phyloP scores from a whole-genome alignment of 2,329 filamentous ascomycete genomes.

The Gnomoniopsis sp. region DNA sequence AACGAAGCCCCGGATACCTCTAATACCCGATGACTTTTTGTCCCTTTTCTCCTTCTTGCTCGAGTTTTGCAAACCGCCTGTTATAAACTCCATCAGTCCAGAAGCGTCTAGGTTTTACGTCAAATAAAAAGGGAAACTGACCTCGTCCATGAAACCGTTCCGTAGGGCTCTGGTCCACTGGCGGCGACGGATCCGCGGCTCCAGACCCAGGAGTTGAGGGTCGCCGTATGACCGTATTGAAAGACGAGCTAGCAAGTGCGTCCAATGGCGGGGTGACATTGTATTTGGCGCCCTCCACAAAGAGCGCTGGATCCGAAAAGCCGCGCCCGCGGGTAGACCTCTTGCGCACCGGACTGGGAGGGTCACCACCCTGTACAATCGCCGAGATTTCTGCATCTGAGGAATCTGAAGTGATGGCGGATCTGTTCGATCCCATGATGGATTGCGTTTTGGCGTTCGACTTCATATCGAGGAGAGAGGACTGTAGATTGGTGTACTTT shows the following conservation, averaged over 20 bases:
- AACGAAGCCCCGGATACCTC: slow-evolving; percentile 36
- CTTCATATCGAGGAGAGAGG: slow-evolving; percentile 45
- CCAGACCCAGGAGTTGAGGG: slow-evolving; percentile 36
- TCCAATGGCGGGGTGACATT: slow-evolving; percentile 41
- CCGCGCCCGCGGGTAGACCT: slow-evolving; percentile 34
- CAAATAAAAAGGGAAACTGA: slow-evolving; percentile 27
- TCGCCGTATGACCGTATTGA: slow-evolving; percentile 27
- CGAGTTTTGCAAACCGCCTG: slow-evolving; percentile 46
- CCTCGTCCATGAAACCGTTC: slow-evolving; percentile 44
- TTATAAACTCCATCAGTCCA: neutral
- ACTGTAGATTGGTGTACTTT: slow-evolving; percentile 51
- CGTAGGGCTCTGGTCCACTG: slow-evolving; percentile 32
- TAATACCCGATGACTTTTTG: slow-evolving; percentile 36
- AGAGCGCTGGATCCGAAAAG: slow-evolving; percentile 40
- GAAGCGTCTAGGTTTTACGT: slow-evolving; percentile 38
- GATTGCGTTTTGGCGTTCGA: slow-evolving; percentile 25
- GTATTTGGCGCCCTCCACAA: slow-evolving; percentile 36
- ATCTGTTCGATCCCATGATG: slow-evolving; percentile 7
- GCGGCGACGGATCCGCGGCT: slow-evolving; percentile 12
- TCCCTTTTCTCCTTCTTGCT: slow-evolving; percentile 46
- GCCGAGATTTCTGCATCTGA: slow-evolving; percentile 34
- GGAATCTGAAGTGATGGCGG: slow-evolving; percentile 21
- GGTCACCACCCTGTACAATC: slow-evolving; percentile 26
- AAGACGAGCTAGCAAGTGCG: slow-evolving; percentile 22
- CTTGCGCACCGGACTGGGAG: slow-evolving; percentile 33